Evolutionary conservation across 2,329 filamentous ascomycete genomes (phyloP).

Genomic region (Gnomoniopsis smithogilvyi): DNA sequence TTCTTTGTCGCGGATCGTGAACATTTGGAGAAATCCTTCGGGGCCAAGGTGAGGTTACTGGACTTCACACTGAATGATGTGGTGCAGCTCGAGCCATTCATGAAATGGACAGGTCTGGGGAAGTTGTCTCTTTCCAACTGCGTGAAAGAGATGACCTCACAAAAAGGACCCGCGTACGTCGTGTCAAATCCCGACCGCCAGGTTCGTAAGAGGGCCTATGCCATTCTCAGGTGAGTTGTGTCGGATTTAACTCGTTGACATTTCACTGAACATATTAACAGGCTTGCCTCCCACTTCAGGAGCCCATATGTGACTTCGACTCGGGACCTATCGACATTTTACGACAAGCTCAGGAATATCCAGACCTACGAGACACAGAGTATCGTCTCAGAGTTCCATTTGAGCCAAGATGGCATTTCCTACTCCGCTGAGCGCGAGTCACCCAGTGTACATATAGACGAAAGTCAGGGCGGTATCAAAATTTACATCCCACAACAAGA

Average conservation of each 20-base stretch:
- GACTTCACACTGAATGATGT: conserved; percentile 34
- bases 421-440: conserved; percentile 19
- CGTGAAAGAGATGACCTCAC: conserved; percentile 32
- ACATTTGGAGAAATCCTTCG: conserved; percentile 25
- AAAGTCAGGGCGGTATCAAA: conserved; percentile 20
- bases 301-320: conserved; percentile 21
- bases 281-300: conserved; percentile 26
- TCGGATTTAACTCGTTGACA: background rate
- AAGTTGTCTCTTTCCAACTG: conserved; percentile 29
- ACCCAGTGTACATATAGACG: conserved; percentile 28
- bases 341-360: conserved; percentile 22
- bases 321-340: conserved; percentile 19
- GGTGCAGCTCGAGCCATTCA: conserved; percentile 25
- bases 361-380: conserved; percentile 28
- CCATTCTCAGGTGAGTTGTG: conserved; percentile 29
- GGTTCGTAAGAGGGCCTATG: conserved; percentile 28
- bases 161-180: conserved; percentile 16
- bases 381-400: conserved; percentile 26
- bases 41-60: conserved; percentile 27
- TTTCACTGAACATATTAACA: conserved; percentile 5
- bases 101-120: conserved; percentile 32
- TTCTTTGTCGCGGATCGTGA: conserved; percentile 36
- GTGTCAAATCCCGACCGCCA: conserved; percentile 24
- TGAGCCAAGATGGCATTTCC: conserved; percentile 26
- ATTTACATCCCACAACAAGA: conserved; percentile 31